Evolutionary conservation across 2,329 filamentous ascomycete genomes (phyloP).

Genomic region (Penicillium brevicompactum): DNA sequence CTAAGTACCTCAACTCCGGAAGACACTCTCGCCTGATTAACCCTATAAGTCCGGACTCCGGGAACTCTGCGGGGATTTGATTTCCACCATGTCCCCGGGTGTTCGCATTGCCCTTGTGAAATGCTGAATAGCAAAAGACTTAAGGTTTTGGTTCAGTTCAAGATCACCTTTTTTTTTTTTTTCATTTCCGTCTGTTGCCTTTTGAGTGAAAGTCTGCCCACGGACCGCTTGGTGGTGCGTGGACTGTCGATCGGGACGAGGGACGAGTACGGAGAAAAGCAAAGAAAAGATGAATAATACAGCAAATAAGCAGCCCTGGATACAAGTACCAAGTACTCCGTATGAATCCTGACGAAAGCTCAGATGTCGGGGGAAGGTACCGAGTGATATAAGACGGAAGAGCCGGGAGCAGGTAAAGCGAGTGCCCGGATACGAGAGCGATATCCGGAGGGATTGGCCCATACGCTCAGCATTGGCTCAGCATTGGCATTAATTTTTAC

Average conservation of each 20-base stretch:
- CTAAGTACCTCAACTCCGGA: background rate
- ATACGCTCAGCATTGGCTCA: background rate
- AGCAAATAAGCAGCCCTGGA: too few species aligned
- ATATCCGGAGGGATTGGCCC: background rate
- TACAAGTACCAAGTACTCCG: too few species aligned
- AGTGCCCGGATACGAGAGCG: slow-evolving; percentile 3
- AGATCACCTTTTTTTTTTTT: background rate
- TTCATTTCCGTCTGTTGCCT: background rate
- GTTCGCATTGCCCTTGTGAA: too few species aligned
- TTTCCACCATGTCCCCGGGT: too few species aligned
- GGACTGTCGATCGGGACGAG: background rate
- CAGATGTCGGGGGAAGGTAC: too few species aligned
- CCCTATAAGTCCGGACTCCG: too few species aligned
- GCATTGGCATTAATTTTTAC: slow-evolving; percentile 1
- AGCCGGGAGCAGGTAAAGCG: background rate
- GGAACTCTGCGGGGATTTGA: too few species aligned
- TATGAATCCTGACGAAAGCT: too few species aligned
- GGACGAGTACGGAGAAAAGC: too few species aligned
- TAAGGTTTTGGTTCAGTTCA: background rate
- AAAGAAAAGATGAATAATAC: too few species aligned
- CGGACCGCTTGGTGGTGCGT: background rate
- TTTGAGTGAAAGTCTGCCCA: background rate
- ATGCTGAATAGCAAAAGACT: background rate
- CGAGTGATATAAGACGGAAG: background rate
- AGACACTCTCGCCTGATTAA: too few species aligned